Conservation (phyloP, 331 rosid species). For the Rhamnella rubrinervis region DNA sequence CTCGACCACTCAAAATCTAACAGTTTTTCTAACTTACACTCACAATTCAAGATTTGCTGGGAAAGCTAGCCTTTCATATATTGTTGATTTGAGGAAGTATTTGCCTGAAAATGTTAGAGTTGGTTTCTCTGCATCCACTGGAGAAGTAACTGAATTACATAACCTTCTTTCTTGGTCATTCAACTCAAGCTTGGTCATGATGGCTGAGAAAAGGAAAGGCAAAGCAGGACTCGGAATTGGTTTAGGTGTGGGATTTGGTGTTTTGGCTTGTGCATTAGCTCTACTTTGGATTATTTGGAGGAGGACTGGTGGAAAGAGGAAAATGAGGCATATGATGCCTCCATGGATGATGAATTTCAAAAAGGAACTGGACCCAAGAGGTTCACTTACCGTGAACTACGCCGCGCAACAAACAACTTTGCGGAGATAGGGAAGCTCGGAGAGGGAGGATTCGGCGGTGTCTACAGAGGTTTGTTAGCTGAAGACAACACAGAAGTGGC, state of each 20-base stretch:
- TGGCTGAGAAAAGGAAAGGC: not conserved
- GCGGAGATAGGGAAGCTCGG: slow-evolving; percentile 65
- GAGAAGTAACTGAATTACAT: slow-evolving; percentile 49
- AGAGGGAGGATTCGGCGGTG: slow-evolving; percentile 88
- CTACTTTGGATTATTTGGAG: slow-evolving; percentile 33
- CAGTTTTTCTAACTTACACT: slow-evolving; percentile 47
- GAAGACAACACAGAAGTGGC: slow-evolving; percentile 47
- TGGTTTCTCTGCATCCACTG: slow-evolving; percentile 65
- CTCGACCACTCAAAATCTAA: slow-evolving; percentile 39
- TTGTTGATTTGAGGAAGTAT: slow-evolving; percentile 19
- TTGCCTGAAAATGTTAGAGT: slow-evolving; percentile 44
- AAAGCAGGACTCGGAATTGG: slow-evolving; percentile 37
- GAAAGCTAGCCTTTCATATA: slow-evolving; percentile 27
- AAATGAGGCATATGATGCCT: slow-evolving; percentile 27
- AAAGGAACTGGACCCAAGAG: slow-evolving; percentile 74
- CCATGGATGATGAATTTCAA: slow-evolving; percentile 64
- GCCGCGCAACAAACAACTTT: slow-evolving; percentile 52
- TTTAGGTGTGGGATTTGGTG: slow-evolving; percentile 43
- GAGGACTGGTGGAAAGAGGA: slow-evolving; percentile 23
- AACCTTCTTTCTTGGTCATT: slow-evolving; percentile 66
- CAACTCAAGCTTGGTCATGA: slow-evolving; percentile 31
- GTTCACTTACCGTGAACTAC: slow-evolving; percentile 55
- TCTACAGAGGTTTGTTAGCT: slow-evolving; percentile 55
- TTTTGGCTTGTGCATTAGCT: slow-evolving; percentile 36
- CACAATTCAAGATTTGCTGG: slow-evolving; percentile 32